phyloP scores from a whole-genome alignment of 192 early-diverging fungal species.

The Pilaira anomala region DNA sequence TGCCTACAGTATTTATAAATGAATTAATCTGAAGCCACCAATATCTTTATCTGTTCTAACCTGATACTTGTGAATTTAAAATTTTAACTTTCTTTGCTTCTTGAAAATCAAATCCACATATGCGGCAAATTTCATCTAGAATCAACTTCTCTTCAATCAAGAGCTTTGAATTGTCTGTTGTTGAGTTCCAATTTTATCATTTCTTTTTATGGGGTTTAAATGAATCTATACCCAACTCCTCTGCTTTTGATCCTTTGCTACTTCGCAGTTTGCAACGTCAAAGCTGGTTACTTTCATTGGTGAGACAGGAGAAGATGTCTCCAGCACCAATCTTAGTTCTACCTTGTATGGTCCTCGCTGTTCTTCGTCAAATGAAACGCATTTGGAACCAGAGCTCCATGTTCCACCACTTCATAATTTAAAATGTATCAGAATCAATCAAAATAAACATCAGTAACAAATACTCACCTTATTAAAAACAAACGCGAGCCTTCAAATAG shows the following conservation, averaged over 20 bases:
- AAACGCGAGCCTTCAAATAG: background rate
- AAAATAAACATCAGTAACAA: background rate
- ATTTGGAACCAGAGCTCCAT: background rate
- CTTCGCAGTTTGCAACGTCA: background rate
- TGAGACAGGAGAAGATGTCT: background rate
- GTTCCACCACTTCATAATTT: constrained; percentile 1
- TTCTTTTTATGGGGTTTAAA: too few species aligned
- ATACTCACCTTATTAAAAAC: background rate
- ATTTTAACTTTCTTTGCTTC: background rate
- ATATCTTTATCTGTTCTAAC: constrained; percentile 1
- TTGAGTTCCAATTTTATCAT: background rate
- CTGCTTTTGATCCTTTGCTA: too few species aligned
- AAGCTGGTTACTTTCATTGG: background rate
- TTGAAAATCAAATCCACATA: background rate
- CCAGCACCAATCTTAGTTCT: background rate
- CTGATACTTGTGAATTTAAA: background rate
- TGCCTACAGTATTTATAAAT: too few species aligned
- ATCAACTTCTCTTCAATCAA: background rate
- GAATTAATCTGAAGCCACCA: background rate
- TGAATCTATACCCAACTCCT: too few species aligned
- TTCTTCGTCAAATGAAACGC: background rate
- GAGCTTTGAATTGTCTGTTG: background rate
- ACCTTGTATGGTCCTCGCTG: background rate
- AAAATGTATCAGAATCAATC: background rate
- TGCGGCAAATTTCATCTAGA: background rate